Evolutionary conservation across 805 yeast species (phyloP), one percentile per base, ranked within the genome.

Genomic region (Cyberlindnera saturnus): DNA sequence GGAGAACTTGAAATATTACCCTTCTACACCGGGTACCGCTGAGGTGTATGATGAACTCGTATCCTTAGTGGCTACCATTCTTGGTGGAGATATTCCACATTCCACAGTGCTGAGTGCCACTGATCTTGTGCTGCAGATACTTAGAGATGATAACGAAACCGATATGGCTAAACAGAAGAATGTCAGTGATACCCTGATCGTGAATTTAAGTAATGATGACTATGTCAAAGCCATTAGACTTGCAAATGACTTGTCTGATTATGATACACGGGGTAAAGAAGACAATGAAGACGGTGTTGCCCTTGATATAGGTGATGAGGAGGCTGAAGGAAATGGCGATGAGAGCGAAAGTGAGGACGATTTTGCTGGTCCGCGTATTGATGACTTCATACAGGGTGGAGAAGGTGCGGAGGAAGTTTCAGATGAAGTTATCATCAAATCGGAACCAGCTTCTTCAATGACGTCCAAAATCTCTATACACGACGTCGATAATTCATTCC

Each of bases 1-100:
- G 28, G 85, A 79, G 44, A 67, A 70, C 17, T 61, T 82, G 30
- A 65, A 69, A 7, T 89, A 89, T 58, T 67, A 71, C 31, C 96
- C 96, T 0, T 71, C 76, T 7, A 72, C 76, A 4, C 72, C 70
- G 11, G 73, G 71, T 16, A 81, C 79, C 14, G 60, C 69, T 2
- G 68, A 65, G 28, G 60, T 68, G 0, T 84, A 80, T 58, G 82
- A 79, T 35, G 58, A 68, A 35, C 67, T 88, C n/a, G 63, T 83
- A 46, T 60, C 74, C 0, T 78, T 86, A 79, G 75, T 85, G 4
- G 69, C 74, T 6, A 59, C 65, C 3, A 66, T 70, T 15, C 62
- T 85, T 33, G 84, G 82, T 11, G 70, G 69, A 39, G 97, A 89
- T 59, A 76, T 86, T n/a, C 77, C 90, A 8, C 88, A 84, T 43